Base-by-base conservation (phyloP, 805 yeast species). In the Starmerella bombi region DNA sequence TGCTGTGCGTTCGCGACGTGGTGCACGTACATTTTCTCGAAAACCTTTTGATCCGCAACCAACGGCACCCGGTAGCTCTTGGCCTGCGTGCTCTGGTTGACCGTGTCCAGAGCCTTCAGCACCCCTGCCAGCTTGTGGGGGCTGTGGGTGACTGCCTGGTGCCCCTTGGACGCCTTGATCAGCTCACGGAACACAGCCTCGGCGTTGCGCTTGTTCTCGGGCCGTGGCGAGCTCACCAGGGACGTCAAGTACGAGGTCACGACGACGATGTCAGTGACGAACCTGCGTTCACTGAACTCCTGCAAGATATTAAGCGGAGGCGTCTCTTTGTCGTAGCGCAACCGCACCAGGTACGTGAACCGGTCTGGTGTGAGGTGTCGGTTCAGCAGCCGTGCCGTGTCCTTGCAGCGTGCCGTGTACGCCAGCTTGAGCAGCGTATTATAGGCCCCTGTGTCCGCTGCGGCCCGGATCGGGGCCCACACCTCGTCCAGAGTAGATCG, bases 391-490 rank as follows among this genome's bases (percentile, higher is more conserved):
- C 25, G 41, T 42, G 34, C 50, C 25, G 42, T 50, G 21, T 18
- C 48, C 37, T 35, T 34, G 32, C 45, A 37, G 18, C 46, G 43
- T 17, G 48, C 15, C 22, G 35, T 9, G 36, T 47, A 19, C 9
- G 61, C 63, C 33, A 53, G 45, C 16, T 50, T 45, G 36, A 62
- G 42, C 30, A 61, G 46, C 8, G 53, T 45, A 38, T 63, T 62
- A 32, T 51, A 40, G 12, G 61, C 52, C 3, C 51, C 39, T 1
- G 49, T 41, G 31, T 49, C 50, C n/a, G 37, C 15, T 1, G 47
- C 30, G 2, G 31, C 32, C 20, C 38, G 36, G 9, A 52, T 50
- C n/a, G 20, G 29, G 9, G 38, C 38, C 41, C 49, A 42, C 38
- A 28, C 33, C 17, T 35, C 25, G 14, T 38, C 37, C 4, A 51